These are phyloP conservation scores for Aspergillus sp. DNA, from an alignment of 2,329 filamentous ascomycete species.

Conservation along the genomic window DNA sequence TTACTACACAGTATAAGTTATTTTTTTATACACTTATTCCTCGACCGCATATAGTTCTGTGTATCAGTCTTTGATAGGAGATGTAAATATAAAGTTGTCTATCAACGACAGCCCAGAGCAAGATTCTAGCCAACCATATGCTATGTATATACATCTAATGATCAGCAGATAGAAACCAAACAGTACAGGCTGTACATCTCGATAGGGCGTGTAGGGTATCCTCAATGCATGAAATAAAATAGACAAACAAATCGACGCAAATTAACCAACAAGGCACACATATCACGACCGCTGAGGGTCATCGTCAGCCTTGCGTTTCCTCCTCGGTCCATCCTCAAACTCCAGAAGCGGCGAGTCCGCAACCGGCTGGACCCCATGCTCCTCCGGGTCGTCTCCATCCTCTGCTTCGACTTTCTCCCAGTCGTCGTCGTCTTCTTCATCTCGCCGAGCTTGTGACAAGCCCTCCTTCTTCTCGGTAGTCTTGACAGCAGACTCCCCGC, in stretches of 20 bases:
- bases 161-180: neutral
- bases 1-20: too few species aligned
- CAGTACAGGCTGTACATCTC: neutral
- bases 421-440: conserved; percentile 34
- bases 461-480: neutral
- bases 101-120: neutral
- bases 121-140: neutral
- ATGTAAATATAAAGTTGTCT: conserved; percentile 4
- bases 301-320: conserved; percentile 33
- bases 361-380: conserved; percentile 30
- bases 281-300: conserved; percentile 19
- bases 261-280: conserved; percentile 1
- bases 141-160: conserved; percentile 3
- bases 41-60: neutral
- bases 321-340: conserved; percentile 16
- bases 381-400: conserved; percentile 30
- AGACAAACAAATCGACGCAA: conserved; percentile 11
- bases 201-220: conserved; percentile 6
- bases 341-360: conserved; percentile 33
- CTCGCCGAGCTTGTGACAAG: neutral
- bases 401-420: conserved; percentile 42
- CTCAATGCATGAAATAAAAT: conserved; percentile 5
- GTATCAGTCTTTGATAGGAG: neutral
- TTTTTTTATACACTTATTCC: too few species aligned
- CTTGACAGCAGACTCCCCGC: conserved; percentile 14